A percentile compares a stretch with the other conserved stretches of the same genome.
Conservation (phyloP, 805 yeast genomes). For the Priceomyces castillae region DNA sequence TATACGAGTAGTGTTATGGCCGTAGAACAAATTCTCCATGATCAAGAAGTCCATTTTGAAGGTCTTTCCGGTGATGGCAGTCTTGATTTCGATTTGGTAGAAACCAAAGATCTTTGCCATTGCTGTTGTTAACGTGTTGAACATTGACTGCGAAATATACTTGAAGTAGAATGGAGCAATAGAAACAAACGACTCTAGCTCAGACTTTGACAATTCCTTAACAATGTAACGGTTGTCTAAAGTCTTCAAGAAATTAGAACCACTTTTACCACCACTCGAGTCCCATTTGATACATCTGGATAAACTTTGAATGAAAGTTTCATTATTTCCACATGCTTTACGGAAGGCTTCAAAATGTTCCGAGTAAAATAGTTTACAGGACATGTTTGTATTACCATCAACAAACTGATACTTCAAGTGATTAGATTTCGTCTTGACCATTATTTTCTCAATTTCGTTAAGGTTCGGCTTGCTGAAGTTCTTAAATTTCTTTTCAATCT, state of each 20-base stretch:
- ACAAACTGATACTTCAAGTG: constrained; percentile 91
- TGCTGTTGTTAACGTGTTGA: constrained; percentile 92
- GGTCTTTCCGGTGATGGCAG: constrained; percentile 69
- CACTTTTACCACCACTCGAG: constrained; percentile 94
- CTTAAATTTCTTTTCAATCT: constrained; percentile 41
- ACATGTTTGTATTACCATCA: constrained; percentile 75
- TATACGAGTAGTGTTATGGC: constrained; percentile 74
- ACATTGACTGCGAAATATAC: constrained; percentile 91
- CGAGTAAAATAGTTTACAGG: constrained; percentile 92
- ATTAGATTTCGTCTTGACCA: constrained; percentile 80
- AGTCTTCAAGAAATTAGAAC: constrained; percentile 90
- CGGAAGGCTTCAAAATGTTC: constrained; percentile 96
- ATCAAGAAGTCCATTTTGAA: constrained; percentile 87
- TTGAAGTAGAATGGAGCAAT: constrained; percentile 97
- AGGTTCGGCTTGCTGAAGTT: constrained; percentile 22
- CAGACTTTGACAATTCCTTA: constrained; percentile 84
- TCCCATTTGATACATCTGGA: constrained; percentile 96
- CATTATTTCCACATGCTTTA: constrained; percentile 73
- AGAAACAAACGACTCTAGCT: constrained; percentile 87
- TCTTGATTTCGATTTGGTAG: constrained; percentile 87
- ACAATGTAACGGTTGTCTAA: constrained; percentile 85
- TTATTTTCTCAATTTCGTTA: constrained; percentile 54
- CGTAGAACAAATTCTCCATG: constrained; percentile 93
- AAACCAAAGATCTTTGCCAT: constrained; percentile 94
- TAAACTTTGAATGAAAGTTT: constrained; percentile 79